Base-by-base conservation (phyloP, 73 alveolate species). In the Paramecium bursaria region DNA sequence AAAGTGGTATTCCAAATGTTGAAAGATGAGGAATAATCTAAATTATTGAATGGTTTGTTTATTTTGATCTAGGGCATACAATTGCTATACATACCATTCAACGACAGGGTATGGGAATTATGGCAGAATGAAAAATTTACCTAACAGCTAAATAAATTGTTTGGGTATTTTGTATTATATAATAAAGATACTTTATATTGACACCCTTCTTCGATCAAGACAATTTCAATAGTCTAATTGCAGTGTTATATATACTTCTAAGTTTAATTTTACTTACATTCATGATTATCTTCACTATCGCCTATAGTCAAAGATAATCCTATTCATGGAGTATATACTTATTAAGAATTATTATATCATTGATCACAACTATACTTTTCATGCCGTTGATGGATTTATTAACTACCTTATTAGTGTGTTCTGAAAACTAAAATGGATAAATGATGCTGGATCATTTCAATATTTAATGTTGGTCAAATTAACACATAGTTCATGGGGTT, bases 351-450 rank as follows among this genome's bases (percentile, higher is more conserved):
- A 19, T 57, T 30, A 30, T 57, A 30, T 50, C 27, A 57, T 23
- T 57, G 49, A 30, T 57, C 29, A 4, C 33, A 4, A 30, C 76
- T 19, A 15, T 57, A 30, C 76, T 57, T 29, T 57, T 30, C n/a
- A 57, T 57, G 76, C 76, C 76, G 33, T 30, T 57, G 0, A 57
- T 57, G 76, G 76, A 57, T 57, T 11, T 57, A 3, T 57, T 57
- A 17, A 30, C 33, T 15, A 17, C 76, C 3, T 23, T 57, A 5
- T n/a, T 57, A 23, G 76, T 50, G 17, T 57, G 76, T 31, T 11
- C 47, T 35, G 22, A n/a, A n/a, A n/a, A n/a, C n/a, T n/a, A n/a
- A n/a, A n/a, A n/a, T n/a, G n/a, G n/a, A n/a, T 21, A 0, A 26
- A 67, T 35, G 57, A 23, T 0, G 0, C 33, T 13, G 82, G 82